Conservation (phyloP, 192 early-diverging fungal genomes). For the Phycomyces nitens region DNA sequence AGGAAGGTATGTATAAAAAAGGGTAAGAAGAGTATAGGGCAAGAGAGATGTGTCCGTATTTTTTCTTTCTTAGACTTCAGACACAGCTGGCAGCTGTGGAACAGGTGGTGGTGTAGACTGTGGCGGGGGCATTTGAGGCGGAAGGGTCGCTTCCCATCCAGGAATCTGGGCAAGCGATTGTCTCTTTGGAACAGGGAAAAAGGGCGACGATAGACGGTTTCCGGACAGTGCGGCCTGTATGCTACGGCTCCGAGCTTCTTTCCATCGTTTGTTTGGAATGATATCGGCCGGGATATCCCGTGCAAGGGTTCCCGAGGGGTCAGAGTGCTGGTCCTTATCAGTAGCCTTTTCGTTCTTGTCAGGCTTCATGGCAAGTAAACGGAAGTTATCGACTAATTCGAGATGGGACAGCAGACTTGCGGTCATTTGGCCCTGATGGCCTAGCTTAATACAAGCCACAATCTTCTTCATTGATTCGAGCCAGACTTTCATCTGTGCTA, state of each 20-base stretch:
- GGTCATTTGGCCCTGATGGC: slow-evolving; percentile 11
- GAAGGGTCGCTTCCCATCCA: slow-evolving; percentile 21
- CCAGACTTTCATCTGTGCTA: slow-evolving; percentile 22
- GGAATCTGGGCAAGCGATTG: slow-evolving; percentile 23
- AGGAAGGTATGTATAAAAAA: too few relatives aligned
- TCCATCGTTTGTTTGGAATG: too few relatives aligned
- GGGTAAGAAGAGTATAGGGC: too few relatives aligned
- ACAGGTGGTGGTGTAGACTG: slow-evolving; percentile 19
- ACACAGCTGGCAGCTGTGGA: slow-evolving; percentile 11
- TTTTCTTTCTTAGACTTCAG: slow-evolving; percentile 1
- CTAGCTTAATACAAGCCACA: slow-evolving; percentile 28
- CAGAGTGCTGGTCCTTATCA: neutral
- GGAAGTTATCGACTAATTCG: slow-evolving; percentile 14
- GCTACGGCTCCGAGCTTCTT: too few relatives aligned
- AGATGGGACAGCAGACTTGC: slow-evolving; percentile 6
- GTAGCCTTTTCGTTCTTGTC: neutral
- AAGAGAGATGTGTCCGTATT: neutral
- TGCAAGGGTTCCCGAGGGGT: neutral
- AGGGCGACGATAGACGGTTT: neutral
- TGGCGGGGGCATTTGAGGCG: slow-evolving; percentile 30
- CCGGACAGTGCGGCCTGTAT: too few relatives aligned
- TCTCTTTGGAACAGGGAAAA: neutral
- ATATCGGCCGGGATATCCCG: too few relatives aligned
- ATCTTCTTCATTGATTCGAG: slow-evolving; percentile 26
- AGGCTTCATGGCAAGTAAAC: slow-evolving; percentile 5